Conservation (phyloP, 1,139 yeast species). For the Meyerozyma elateridarum region DNA sequence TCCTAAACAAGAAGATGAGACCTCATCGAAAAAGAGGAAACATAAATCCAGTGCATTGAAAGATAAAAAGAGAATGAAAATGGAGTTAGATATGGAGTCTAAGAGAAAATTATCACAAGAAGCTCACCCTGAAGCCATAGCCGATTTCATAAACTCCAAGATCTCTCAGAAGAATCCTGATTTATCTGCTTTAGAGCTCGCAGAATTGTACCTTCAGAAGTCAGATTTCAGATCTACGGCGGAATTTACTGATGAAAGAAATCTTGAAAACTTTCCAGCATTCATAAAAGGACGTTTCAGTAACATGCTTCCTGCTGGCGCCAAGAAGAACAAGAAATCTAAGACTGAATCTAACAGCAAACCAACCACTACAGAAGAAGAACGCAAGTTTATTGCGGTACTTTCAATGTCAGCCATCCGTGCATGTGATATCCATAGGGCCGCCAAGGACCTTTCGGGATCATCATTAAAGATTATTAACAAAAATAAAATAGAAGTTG, state of each 20-base stretch:
- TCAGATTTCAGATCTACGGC: constrained; percentile 47
- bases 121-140: constrained; percentile 47
- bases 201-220: constrained; percentile 51
- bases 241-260: constrained; percentile 42
- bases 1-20: constrained; percentile 8
- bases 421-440: constrained; percentile 68
- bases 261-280: constrained; percentile 40
- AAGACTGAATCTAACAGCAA: constrained; percentile 12
- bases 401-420: constrained; percentile 67
- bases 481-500: constrained; percentile 60
- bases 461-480: constrained; percentile 62
- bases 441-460: constrained; percentile 49
- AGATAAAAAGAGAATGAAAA: constrained; percentile 52
- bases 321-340: constrained; percentile 19
- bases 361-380: constrained; percentile 14
- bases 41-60: constrained; percentile 31
- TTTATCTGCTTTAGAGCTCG: constrained; percentile 57
- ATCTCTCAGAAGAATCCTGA: constrained; percentile 50
- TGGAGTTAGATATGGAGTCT: constrained; percentile 51
- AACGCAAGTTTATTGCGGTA: constrained; percentile 48
- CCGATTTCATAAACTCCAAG: constrained; percentile 54
- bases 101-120: constrained; percentile 48
- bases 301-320: constrained; percentile 36
- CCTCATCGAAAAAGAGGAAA: constrained; percentile 25
- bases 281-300: constrained; percentile 42